Evolutionary conservation across 441 rosid species (phyloP), one percentile per base, ranked within the genome.

Genomic region (Cnidoscolus chayamansa): DNA sequence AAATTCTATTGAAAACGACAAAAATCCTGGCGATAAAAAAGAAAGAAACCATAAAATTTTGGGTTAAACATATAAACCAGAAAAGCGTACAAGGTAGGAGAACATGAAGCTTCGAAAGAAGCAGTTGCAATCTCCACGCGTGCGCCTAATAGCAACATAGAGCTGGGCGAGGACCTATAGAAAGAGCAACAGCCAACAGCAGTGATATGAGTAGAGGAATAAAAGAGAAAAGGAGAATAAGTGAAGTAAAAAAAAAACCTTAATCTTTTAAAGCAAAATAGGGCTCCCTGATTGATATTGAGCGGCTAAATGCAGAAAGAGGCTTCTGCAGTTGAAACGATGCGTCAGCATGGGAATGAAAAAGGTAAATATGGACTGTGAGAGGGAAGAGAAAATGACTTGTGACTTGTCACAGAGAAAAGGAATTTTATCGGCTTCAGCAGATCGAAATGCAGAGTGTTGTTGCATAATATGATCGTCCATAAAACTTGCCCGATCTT

Each of bases 121-220:
- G 84, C 98, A 92, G 74, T 92, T 92, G 43, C 97, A 97, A 85
- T 92, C 98, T 12, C 98, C 98, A 17, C 92, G 86, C 12, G 98
- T 86, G 74, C 98, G 82, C 83, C 98, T 82, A 63, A 92, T 90
- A 66, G 86, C 89, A 65, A 58, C 85, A 81, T 89, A 90, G 63
- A 81, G 87, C 63, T 81, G 85, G 13, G 67, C 84, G 50, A 92
- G 93, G 49, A 86, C 71, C 98, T 92, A 68, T 62, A 77, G 16
- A 47, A 64, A 75, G 47, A 80, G 25, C 48, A 25, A 61, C 12
- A 13, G 30, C 1, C 48, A 25, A 61, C 12, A 13, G 30, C 1
- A 48, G 43, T 40, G 25, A 25, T 19, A 56, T 43, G 3, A 30
- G 8, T 32, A 5, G 19, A 37, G 4, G 25, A 53, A 61, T 17